Evolutionary conservation across 108 stramenopile genomes (phyloP).

Genomic region (Discostella stelligeroides): DNA sequence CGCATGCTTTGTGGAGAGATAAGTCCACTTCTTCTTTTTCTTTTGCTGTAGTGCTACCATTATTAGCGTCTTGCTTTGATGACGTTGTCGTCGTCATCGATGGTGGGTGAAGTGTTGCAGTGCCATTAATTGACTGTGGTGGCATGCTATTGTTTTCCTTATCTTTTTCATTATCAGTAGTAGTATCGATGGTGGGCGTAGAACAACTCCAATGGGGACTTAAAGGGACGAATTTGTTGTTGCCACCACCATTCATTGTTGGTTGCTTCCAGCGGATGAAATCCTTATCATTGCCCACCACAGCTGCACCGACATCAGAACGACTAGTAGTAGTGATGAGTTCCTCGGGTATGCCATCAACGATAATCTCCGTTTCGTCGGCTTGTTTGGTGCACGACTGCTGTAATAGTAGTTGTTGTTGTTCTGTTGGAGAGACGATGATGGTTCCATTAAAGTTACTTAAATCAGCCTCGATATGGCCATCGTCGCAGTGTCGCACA

Average conservation of each 20-base stretch:
- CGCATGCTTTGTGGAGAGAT: conserved; percentile 25
- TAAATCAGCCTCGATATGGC: conserved; percentile 21
- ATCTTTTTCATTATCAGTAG: not conserved
- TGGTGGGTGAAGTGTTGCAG: not conserved
- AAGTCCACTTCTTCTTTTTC: not conserved
- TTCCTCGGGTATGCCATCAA: conserved; percentile 3
- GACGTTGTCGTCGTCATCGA: not conserved
- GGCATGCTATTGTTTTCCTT: not conserved
- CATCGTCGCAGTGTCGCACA: conserved; percentile 15
- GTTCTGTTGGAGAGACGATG: not conserved
- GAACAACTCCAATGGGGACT: not conserved
- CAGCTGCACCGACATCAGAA: not conserved
- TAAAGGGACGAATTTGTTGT: conserved; percentile 1
- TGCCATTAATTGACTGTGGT: no score
- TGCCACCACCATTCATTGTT: not conserved
- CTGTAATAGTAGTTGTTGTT: no score
- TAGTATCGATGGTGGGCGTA: not conserved
- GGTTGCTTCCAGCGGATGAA: no score
- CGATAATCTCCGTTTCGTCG: not conserved
- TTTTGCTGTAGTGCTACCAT: no score
- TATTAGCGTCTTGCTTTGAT: not conserved
- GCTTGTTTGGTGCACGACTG: not conserved
- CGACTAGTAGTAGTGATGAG: not conserved
- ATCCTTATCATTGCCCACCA: no score
- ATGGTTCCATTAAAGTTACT: conserved; percentile 24